phyloP scores from a whole-genome alignment of 768 basidiomycete genomes.

The Tylopilus cervinicoccineus region DNA sequence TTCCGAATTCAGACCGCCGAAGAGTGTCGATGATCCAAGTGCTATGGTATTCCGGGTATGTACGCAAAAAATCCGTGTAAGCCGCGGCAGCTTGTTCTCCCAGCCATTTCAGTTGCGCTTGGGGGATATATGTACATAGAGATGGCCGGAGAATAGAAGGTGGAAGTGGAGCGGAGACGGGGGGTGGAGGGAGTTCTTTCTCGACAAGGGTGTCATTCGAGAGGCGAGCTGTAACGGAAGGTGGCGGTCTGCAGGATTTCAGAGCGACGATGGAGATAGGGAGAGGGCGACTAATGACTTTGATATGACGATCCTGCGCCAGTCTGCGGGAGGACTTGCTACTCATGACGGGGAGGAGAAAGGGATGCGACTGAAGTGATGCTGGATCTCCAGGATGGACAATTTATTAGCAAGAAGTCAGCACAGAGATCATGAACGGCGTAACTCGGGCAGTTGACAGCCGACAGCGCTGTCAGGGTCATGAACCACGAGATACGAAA shows the following conservation, averaged over 20 bases:
- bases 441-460: neutral
- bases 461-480: too few species aligned
- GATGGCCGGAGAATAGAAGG: too few species aligned
- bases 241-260: neutral
- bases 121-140: too few species aligned
- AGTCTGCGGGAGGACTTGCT: constrained; percentile 24
- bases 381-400: neutral
- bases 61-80: constrained; percentile 48
- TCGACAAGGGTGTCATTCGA: neutral
- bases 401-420: neutral
- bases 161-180: too few species aligned
- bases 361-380: neutral
- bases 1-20: constrained; percentile 56
- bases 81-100: constrained; percentile 38
- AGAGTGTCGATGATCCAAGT: constrained; percentile 72
- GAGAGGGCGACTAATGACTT: constrained; percentile 6
- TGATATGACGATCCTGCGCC: constrained; percentile 3
- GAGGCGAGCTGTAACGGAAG: neutral
- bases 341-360: constrained; percentile 24
- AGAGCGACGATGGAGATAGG: constrained; percentile 21
- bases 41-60: constrained; percentile 52
- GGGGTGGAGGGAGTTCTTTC: neutral
- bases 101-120: constrained; percentile 16
- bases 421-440: neutral
- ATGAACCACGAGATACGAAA: too few species aligned